These are phyloP conservation scores for Hirsutella rhossiliensis DNA, from an alignment of 2,329 filamentous ascomycete genomes.

Conservation along the genomic window DNA sequence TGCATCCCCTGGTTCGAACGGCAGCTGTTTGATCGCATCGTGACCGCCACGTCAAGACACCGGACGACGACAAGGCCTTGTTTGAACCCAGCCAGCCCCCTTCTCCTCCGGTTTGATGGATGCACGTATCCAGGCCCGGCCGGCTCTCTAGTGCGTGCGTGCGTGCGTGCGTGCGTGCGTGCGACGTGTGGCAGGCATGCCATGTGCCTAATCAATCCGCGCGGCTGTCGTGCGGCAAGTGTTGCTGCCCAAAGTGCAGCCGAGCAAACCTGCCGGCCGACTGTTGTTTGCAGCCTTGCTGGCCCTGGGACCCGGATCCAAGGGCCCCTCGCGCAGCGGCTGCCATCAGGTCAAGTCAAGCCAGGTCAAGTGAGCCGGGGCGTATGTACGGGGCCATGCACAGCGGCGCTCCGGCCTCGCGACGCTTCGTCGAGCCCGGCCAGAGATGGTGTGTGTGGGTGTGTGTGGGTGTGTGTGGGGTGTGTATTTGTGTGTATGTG, in stretches of 20 bases:
- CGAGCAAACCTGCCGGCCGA: background rate
- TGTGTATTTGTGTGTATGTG: no score
- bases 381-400: constrained; percentile 12
- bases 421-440: no score
- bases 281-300: no score
- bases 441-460: no score
- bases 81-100: background rate
- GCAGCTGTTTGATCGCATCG: background rate
- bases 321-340: no score
- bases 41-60: background rate
- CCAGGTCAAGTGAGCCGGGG: constrained; percentile 18
- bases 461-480: no score
- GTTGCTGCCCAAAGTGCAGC: constrained; percentile 1
- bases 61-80: background rate
- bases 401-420: background rate
- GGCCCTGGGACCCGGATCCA: no score
- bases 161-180: background rate
- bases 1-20: background rate
- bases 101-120: background rate
- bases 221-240: background rate
- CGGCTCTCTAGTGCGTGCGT: no score
- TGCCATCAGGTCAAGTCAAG: no score
- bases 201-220: background rate
- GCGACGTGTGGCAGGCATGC: background rate
- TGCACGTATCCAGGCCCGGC: no score